Evolutionary conservation across 805 yeast species (phyloP).

Genomic region (Candida vartiovaarae): DNA sequence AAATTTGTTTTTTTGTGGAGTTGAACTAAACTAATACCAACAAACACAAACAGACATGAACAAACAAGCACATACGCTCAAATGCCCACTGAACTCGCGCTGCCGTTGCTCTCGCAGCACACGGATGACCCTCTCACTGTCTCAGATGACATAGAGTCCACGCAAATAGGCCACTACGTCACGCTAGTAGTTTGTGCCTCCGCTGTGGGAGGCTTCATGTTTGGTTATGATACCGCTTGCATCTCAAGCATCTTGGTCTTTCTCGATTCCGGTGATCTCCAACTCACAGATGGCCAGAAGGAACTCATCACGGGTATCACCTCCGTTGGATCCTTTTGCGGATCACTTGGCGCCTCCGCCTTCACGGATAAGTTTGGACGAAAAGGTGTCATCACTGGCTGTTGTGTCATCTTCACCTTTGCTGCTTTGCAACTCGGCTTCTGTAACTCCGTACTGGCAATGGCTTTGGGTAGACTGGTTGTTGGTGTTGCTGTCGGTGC

Average conservation of each 20-base stretch:
- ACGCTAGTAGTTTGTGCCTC: slow-evolving; percentile 26
- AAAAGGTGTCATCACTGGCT: slow-evolving; percentile 29
- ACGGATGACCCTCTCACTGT: no score
- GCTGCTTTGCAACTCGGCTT: slow-evolving; percentile 45
- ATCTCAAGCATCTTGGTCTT: slow-evolving; percentile 52
- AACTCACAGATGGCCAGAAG: slow-evolving; percentile 29
- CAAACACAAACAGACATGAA: no score
- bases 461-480: slow-evolving; percentile 49
- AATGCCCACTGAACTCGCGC: neutral
- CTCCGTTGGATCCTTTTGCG: slow-evolving; percentile 48
- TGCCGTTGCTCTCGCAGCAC: neutral
- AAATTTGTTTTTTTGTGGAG: no score
- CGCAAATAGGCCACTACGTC: slow-evolving; percentile 9
- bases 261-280: slow-evolving; percentile 29
- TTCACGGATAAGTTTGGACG: slow-evolving; percentile 45
- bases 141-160: slow-evolving; percentile 11
- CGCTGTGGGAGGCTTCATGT: slow-evolving; percentile 54
- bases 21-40: no score
- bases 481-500: slow-evolving; percentile 72
- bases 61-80: neutral
- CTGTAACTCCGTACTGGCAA: slow-evolving; percentile 30
- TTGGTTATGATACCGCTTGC: slow-evolving; percentile 62
- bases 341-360: slow-evolving; percentile 43
- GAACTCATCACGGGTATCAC: slow-evolving; percentile 39
- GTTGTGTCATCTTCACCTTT: slow-evolving; percentile 39